A percentile compares a stretch with the other conserved stretches of the same genome.
These are phyloP conservation scores for Fusarium sp. DNA, from an alignment of 2,329 filamentous ascomycete species.

Conservation along the genomic window DNA sequence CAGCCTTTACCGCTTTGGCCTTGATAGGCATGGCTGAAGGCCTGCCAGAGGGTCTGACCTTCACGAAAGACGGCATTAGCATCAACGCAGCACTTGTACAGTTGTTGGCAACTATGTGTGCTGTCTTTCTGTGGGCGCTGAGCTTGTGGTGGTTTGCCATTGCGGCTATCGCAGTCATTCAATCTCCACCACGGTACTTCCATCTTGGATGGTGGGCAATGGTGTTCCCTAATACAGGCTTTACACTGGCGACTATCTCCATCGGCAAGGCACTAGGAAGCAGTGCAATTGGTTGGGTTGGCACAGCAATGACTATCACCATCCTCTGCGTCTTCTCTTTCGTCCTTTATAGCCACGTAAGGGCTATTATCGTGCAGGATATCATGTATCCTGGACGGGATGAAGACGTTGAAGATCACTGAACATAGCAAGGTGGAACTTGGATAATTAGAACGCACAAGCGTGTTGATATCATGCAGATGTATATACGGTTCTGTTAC, in stretches of 20 bases:
- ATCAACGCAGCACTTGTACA: slow-evolving; percentile 57
- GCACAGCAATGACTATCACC: slow-evolving; percentile 62
- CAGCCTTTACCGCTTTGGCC: slow-evolving; percentile 75
- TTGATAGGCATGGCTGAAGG: slow-evolving; percentile 71
- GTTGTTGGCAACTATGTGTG: slow-evolving; percentile 58
- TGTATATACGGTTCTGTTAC: no score
- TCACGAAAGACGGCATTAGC: slow-evolving; percentile 52
- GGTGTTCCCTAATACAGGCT: slow-evolving; percentile 70
- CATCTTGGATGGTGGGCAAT: slow-evolving; percentile 72
- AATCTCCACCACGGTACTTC: slow-evolving; percentile 59
- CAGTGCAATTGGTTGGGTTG: slow-evolving; percentile 57
- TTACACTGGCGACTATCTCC: slow-evolving; percentile 65
- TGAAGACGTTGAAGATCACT: slow-evolving; percentile 63
- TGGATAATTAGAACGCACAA: not conserved
- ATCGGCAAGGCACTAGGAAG: slow-evolving; percentile 61
- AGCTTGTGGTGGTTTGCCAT: slow-evolving; percentile 66
- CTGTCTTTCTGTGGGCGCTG: slow-evolving; percentile 73
- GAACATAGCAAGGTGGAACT: slow-evolving; percentile 1
- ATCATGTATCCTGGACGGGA: slow-evolving; percentile 65
- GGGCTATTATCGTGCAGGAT: slow-evolving; percentile 61
- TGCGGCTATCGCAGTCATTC: slow-evolving; percentile 48
- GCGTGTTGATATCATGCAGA: not conserved
- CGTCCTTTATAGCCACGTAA: slow-evolving; percentile 54
- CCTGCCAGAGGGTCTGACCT: slow-evolving; percentile 57
- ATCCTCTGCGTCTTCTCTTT: slow-evolving; percentile 57